Evolutionary conservation across 2,329 filamentous ascomycete genomes (phyloP).

Genomic region (Pezicula radicicola): DNA sequence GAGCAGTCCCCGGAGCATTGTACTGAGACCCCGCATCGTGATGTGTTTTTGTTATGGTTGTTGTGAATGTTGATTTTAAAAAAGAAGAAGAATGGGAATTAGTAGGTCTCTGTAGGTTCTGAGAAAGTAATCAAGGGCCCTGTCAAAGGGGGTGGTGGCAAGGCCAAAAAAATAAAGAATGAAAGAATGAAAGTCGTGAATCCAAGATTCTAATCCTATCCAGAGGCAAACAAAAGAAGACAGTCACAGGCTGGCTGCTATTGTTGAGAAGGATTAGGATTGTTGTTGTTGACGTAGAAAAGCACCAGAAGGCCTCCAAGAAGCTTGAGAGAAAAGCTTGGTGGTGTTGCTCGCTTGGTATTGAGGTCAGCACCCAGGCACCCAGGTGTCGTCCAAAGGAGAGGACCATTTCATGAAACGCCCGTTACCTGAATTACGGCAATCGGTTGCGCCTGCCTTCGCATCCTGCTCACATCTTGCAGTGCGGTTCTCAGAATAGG

Average conservation of each 20-base stretch:
- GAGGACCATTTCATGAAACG: background rate
- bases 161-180: constrained; percentile 7
- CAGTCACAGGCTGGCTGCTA: too few relatives aligned
- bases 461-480: background rate
- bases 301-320: too few relatives aligned
- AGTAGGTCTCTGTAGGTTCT: background rate
- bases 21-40: background rate
- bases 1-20: background rate
- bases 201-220: background rate
- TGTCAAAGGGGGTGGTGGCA: constrained; percentile 22
- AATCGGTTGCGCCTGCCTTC: background rate
- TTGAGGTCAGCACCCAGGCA: too few relatives aligned
- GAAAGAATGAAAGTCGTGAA: constrained; percentile 2
- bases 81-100: background rate
- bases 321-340: too few relatives aligned
- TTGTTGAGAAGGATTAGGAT: too few relatives aligned
- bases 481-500: background rate
- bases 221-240: too few relatives aligned
- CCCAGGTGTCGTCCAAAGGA: too few relatives aligned
- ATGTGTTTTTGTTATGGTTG: background rate
- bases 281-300: too few relatives aligned
- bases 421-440: background rate
- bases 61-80: background rate
- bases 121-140: constrained; percentile 13
- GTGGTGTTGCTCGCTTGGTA: too few relatives aligned